phyloP scores from a whole-genome alignment of 208 protist species.

The Acanthamoeba lenticulata region DNA sequence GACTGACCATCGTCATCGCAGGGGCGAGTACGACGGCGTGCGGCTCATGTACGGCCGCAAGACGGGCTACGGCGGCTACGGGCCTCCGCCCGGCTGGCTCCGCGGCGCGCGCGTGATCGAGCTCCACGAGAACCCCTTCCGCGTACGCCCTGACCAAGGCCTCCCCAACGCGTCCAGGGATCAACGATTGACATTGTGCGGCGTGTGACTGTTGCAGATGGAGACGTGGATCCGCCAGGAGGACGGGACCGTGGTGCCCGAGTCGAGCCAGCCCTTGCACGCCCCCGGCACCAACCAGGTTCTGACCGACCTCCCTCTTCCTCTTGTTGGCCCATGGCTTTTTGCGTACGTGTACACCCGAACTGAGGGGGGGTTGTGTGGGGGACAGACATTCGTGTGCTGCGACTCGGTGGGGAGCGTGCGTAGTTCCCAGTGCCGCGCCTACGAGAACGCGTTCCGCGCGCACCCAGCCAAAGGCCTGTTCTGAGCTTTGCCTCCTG shows the following conservation, averaged over 20 bases:
- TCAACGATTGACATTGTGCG: too few species aligned
- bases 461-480: too few species aligned
- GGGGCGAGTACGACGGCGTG: not conserved
- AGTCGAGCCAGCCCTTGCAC: not conserved
- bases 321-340: too few species aligned
- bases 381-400: too few species aligned
- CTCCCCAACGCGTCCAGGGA: not conserved
- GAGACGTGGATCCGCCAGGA: constrained; percentile 3
- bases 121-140: not conserved
- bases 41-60: not conserved
- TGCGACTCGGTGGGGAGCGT: too few species aligned
- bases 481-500: too few species aligned
- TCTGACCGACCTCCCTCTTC: too few species aligned
- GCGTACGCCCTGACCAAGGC: not conserved
- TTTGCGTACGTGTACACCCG: too few species aligned
- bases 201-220: not conserved
- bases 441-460: too few species aligned
- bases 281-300: not conserved
- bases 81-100: constrained; percentile 5
- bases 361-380: too few species aligned
- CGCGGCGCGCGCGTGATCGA: not conserved
- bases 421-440: too few species aligned
- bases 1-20: not conserved
- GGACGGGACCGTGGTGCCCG: not conserved
- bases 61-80: constrained; percentile 7